Base-by-base conservation (phyloP, 139 green algal species). In the Chlorella sp. region DNA sequence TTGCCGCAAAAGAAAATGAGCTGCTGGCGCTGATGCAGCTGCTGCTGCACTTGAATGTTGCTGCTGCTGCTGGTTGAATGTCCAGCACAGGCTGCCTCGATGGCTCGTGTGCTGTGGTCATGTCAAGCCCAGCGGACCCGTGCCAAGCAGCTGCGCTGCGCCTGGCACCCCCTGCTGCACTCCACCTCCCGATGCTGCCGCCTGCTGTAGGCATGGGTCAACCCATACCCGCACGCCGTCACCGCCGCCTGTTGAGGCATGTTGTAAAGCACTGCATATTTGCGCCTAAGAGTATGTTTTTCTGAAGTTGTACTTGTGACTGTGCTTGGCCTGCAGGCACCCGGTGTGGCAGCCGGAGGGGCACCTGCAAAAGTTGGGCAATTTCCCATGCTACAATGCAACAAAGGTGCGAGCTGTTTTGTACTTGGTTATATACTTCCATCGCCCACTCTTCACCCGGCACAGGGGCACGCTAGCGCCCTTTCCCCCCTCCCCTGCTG, bases 331-430 rank as follows among this genome's bases (percentile, higher is more conserved):
- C 64, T 60, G 60, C 26, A 86, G 83, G 7, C 87, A 94, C 75
- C 81, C 82, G 37, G 85, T 88, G 61, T 92, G 37, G 34, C 64
- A 92, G 60, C 90, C 87, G 1, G 75, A 91, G 64, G 90, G 90
- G 3, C 57, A 88, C 26, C 19, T 92, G 21, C 30, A 12, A 60
- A 92, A 92, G 66, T 61, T 92, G 1, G 87, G 84, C 22, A 40
- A 77, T 24, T 75, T 88, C 40, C 86, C 89, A 2, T 95, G 93
- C 87, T 94, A 92, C 53, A 78, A 91, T 68, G 84, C 91, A 24
- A 60, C 30, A 0, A 93, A 93, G 86, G 86, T 81, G 24, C 32
- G n/a, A 0, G 71, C 30, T 7, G n/a, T 22, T 22, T 21, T 73
- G 22, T 73, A 24, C 32, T 21, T 1, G 15, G 21, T 1, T 79